Evolutionary conservation across 1,284 basidiomycete genomes (phyloP).

Genomic region (Malassezia nana): DNA sequence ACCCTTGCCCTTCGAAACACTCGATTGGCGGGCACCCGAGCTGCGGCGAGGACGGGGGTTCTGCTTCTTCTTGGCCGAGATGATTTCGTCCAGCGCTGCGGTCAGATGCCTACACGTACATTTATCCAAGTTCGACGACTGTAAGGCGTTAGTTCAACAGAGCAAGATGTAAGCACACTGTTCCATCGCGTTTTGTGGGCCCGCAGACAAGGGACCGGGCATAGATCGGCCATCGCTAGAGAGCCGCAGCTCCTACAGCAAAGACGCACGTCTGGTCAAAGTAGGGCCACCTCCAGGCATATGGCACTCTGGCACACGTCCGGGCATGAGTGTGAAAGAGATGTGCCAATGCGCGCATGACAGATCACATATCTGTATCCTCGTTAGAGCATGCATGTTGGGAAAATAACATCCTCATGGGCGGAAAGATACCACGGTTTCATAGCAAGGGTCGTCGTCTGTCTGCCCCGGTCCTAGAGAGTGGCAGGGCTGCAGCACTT

Average conservation of each 20-base stretch:
- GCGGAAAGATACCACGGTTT: constrained; percentile 1
- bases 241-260: neutral
- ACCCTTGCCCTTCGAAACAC: constrained; percentile 21
- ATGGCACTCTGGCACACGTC: no score
- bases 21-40: constrained; percentile 20
- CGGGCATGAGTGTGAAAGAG: neutral
- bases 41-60: constrained; percentile 20
- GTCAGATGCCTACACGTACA: constrained; percentile 19
- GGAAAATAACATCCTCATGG: neutral
- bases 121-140: constrained; percentile 41
- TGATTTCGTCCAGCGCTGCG: constrained; percentile 45
- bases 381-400: neutral
- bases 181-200: constrained; percentile 2
- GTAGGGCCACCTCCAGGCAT: neutral
- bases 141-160: constrained; percentile 5
- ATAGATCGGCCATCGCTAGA: neutral
- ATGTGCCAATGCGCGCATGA: neutral
- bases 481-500: neutral
- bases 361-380: neutral
- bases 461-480: neutral
- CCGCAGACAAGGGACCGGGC: neutral
- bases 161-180: constrained; percentile 10
- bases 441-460: constrained; percentile 1
- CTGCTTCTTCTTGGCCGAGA: constrained; percentile 36
- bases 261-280: neutral